These are phyloP conservation scores for Chiua virens DNA, from an alignment of 768 basidiomycete genomes.

Conservation along the genomic window DNA sequence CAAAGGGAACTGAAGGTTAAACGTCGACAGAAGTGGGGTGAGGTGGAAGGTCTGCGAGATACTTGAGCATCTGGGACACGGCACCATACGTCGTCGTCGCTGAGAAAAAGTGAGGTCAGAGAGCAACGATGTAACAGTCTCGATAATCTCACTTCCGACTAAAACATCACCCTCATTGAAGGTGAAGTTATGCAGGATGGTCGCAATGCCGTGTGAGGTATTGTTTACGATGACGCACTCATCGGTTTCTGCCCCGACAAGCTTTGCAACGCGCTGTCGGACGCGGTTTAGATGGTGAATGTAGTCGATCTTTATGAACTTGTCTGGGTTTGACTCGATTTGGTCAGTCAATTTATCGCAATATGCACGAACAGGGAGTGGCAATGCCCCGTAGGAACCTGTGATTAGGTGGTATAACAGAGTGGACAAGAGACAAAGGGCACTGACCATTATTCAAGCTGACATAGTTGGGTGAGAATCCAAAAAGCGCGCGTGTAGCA, in stretches of 20 bases:
- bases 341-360: constrained; percentile 40
- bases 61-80: constrained; percentile 48
- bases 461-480: constrained; percentile 57
- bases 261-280: constrained; percentile 46
- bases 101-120: constrained; percentile 19
- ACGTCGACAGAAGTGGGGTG: constrained; percentile 49
- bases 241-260: constrained; percentile 52
- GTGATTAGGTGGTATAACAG: neutral
- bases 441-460: constrained; percentile 64
- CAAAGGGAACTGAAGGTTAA: constrained; percentile 55
- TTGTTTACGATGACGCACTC: constrained; percentile 52
- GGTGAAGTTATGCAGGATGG: constrained; percentile 62
- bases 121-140: neutral
- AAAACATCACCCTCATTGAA: constrained; percentile 58
- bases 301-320: constrained; percentile 45
- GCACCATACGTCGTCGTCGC: constrained; percentile 62
- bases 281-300: constrained; percentile 36
- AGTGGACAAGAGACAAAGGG: too few species aligned
- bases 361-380: constrained; percentile 49
- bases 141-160: constrained; percentile 37
- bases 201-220: constrained; percentile 47
- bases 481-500: constrained; percentile 51
- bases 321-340: constrained; percentile 57
- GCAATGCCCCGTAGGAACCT: constrained; percentile 64
- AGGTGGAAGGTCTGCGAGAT: constrained; percentile 55